Conservation (phyloP, 2,329 filamentous ascomycete species). For the Talaromyces sp. region DNA sequence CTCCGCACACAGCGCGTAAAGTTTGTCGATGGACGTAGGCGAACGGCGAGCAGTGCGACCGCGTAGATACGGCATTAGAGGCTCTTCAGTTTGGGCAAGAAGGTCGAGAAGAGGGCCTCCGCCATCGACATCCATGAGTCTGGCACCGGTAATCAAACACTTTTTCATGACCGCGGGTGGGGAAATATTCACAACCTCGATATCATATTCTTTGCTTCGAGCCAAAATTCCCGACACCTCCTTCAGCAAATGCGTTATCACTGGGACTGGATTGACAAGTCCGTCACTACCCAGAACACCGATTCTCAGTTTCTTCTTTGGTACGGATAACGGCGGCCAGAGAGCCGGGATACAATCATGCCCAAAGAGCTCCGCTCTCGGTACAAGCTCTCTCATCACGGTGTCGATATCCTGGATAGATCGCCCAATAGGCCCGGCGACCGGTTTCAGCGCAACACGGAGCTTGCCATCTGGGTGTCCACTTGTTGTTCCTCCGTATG, state of each 20-base stretch:
- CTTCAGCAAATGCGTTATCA: constrained; percentile 33
- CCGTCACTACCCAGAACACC: constrained; percentile 39
- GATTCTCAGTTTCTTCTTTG: constrained; percentile 29
- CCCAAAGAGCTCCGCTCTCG: constrained; percentile 46
- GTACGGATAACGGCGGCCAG: constrained; percentile 26
- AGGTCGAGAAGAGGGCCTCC: constrained; percentile 52
- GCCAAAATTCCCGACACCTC: constrained; percentile 34
- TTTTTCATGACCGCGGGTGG: constrained; percentile 49
- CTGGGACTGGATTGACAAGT: constrained; percentile 34
- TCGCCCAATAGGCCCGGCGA: constrained; percentile 18
- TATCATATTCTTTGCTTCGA: constrained; percentile 25
- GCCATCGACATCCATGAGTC: constrained; percentile 56
- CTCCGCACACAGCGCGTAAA: constrained; percentile 50
- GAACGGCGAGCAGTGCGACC: constrained; percentile 47
- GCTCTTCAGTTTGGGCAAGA: constrained; percentile 52
- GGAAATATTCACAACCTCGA: constrained; percentile 57
- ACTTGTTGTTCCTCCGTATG: constrained; percentile 43
- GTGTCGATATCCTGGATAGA: constrained; percentile 15
- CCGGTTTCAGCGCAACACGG: constrained; percentile 42
- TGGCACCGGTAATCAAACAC: constrained; percentile 53
- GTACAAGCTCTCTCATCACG: constrained; percentile 35
- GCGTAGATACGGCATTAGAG: constrained; percentile 56
- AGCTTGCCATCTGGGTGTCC: constrained; percentile 43
- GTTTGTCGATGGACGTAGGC: constrained; percentile 42
- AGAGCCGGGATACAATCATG: constrained; percentile 30